These are phyloP conservation scores for Fusarium robinianum DNA, from an alignment of 2,329 filamentous ascomycete genomes.

Conservation along the genomic window DNA sequence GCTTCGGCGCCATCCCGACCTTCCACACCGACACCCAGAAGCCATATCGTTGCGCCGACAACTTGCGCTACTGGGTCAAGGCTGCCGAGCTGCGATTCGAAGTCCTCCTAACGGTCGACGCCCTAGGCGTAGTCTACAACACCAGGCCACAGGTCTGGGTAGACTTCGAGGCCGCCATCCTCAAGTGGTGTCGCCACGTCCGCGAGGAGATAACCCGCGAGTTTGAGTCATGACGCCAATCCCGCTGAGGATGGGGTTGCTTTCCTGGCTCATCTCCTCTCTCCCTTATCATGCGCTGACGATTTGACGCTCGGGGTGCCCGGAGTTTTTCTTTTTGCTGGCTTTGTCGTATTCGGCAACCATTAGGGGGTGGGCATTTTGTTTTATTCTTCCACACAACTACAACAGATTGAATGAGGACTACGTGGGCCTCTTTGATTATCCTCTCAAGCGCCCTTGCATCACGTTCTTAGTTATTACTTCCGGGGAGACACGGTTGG, in stretches of 20 bases:
- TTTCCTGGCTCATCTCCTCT: constrained; percentile 4
- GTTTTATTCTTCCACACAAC: too few species aligned
- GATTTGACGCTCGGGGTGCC: constrained; percentile 34
- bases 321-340: constrained; percentile 29
- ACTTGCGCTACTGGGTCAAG: constrained; percentile 94
- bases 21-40: constrained; percentile 94
- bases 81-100: constrained; percentile 95
- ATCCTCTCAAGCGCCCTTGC: constrained; percentile 16
- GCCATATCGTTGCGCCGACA: constrained; percentile 91
- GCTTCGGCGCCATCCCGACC: constrained; percentile 85
- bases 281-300: constrained; percentile 23
- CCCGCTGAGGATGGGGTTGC: constrained; percentile 8
- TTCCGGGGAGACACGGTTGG: too few species aligned
- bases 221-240: constrained; percentile 45
- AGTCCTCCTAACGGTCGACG: constrained; percentile 78
- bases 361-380: constrained; percentile 25
- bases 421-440: constrained; percentile 12
- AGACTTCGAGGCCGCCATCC: constrained; percentile 80
- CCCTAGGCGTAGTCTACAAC: constrained; percentile 83
- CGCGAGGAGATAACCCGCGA: constrained; percentile 82
- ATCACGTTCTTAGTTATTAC: constrained; percentile 24
- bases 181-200: constrained; percentile 81
- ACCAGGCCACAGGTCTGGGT: constrained; percentile 72
- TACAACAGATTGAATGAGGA: constrained; percentile 34
- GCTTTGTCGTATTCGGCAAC: constrained; percentile 4